Evolutionary conservation across 345 rosid genomes (phyloP).

Genomic region (Euphorbia tirucalli): DNA sequence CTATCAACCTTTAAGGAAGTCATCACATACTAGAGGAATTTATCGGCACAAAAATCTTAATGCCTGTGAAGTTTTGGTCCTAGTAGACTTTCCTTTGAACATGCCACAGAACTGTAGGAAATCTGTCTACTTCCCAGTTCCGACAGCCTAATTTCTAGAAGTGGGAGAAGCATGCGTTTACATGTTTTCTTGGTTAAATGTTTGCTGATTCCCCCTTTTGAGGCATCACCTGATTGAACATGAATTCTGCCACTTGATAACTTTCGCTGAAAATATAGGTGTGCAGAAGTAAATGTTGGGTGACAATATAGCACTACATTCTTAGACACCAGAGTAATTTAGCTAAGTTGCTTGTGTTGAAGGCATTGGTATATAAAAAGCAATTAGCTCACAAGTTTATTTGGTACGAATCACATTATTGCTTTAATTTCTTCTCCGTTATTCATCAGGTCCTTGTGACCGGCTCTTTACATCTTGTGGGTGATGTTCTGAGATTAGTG

Average conservation of each 20-base stretch:
- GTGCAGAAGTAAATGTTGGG: background rate
- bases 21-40: no score
- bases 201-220: no score
- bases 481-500: constrained; percentile 76
- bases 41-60: no score
- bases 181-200: no score
- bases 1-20: no score
- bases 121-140: no score
- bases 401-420: background rate
- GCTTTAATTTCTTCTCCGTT: background rate
- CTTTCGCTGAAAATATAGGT: background rate
- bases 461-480: constrained; percentile 88
- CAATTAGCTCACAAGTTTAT: background rate
- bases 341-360: background rate
- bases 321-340: background rate
- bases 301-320: background rate
- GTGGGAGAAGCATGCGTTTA: no score
- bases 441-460: constrained; percentile 72
- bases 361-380: no score
- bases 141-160: no score
- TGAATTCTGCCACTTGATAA: background rate
- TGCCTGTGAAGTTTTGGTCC: no score
- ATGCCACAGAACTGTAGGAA: no score
- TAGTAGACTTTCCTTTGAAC: no score
- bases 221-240: background rate